phyloP scores from a whole-genome alignment of 2,329 filamentous ascomycete species.

The Ophiostoma fasciatum region DNA sequence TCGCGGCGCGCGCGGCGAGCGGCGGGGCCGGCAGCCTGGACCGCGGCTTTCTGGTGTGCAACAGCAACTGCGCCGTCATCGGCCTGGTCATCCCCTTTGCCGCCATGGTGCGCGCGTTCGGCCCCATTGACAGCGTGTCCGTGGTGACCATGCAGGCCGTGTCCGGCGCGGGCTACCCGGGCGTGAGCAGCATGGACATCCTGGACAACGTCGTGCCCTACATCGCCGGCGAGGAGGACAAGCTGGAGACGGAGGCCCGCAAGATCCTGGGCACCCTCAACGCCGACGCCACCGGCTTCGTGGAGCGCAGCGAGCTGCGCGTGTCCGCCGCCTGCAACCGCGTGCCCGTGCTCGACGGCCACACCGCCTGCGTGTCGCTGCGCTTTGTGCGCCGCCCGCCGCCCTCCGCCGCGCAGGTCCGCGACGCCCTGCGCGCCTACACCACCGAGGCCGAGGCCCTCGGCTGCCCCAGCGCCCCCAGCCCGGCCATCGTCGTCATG shows the following conservation, averaged over 20 bases:
- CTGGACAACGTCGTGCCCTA: conserved; percentile 92
- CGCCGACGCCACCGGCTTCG: conserved; percentile 54
- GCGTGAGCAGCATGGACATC: conserved; percentile 87
- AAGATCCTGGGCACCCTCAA: conserved; percentile 82
- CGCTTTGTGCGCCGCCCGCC: conserved; percentile 62
- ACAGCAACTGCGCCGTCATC: conserved; percentile 96
- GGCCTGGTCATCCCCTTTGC: conserved; percentile 91
- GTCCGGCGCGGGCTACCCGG: conserved; percentile 81
- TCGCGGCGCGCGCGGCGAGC: neutral
- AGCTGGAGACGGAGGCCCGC: conserved; percentile 84
- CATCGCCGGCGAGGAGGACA: conserved; percentile 89
- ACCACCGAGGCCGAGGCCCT: conserved; percentile 67
- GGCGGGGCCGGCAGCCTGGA: conserved; percentile 39
- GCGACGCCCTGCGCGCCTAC: conserved; percentile 66
- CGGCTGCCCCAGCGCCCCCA: conserved; percentile 75
- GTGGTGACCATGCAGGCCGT: conserved; percentile 94
- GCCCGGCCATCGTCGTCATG: conserved; percentile 70
- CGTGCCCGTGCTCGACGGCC: conserved; percentile 88
- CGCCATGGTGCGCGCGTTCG: conserved; percentile 74
- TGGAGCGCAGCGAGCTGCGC: conserved; percentile 57
- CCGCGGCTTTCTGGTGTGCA: conserved; percentile 90
- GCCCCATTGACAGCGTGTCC: conserved; percentile 57
- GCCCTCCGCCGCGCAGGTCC: conserved; percentile 62
- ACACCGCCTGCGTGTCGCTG: conserved; percentile 86
- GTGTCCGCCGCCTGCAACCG: conserved; percentile 85